These are phyloP conservation scores for Xylaria sp. DNA, from an alignment of 2,329 filamentous ascomycete species.

Conservation along the genomic window DNA sequence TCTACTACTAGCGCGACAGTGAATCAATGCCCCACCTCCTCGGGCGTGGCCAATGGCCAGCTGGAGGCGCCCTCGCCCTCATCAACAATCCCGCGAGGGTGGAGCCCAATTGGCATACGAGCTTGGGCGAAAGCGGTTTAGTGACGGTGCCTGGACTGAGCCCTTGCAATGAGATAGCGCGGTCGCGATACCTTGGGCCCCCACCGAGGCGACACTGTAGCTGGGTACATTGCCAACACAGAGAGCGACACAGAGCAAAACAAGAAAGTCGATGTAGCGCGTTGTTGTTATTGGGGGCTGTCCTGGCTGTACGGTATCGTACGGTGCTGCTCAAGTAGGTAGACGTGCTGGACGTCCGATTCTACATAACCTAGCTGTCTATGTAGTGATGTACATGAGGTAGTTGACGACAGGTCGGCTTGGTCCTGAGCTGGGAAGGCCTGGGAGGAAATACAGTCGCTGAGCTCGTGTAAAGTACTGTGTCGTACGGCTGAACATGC, in stretches of 20 bases:
- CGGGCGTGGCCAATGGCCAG: conserved; percentile 23
- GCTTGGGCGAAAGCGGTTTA: conserved; percentile 19
- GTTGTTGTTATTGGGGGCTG: too few relatives aligned
- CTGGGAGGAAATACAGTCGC: not conserved
- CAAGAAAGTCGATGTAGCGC: not conserved
- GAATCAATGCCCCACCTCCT: conserved; percentile 26
- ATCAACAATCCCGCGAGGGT: conserved; percentile 30
- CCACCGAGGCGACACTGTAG: conserved; percentile 17
- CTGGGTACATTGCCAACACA: too few relatives aligned
- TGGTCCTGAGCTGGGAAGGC: not conserved
- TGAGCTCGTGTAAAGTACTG: not conserved
- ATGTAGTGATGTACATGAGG: too few relatives aligned
- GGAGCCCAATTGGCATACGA: conserved; percentile 29
- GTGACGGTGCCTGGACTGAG: conserved; percentile 12
- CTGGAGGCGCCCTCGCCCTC: conserved; percentile 23
- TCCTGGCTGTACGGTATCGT: not conserved
- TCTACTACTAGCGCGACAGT: conserved; percentile 30
- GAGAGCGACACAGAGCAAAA: conserved; percentile 16
- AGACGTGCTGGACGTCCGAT: too few relatives aligned
- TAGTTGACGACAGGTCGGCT: not conserved
- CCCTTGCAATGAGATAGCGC: conserved; percentile 23
- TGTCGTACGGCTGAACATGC: not conserved
- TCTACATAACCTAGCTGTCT: too few relatives aligned
- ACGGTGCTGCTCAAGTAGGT: too few relatives aligned
- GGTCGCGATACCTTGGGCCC: conserved; percentile 25